Base-by-base conservation (phyloP, 345 rosid species). In the Brassica rapa region DNA sequence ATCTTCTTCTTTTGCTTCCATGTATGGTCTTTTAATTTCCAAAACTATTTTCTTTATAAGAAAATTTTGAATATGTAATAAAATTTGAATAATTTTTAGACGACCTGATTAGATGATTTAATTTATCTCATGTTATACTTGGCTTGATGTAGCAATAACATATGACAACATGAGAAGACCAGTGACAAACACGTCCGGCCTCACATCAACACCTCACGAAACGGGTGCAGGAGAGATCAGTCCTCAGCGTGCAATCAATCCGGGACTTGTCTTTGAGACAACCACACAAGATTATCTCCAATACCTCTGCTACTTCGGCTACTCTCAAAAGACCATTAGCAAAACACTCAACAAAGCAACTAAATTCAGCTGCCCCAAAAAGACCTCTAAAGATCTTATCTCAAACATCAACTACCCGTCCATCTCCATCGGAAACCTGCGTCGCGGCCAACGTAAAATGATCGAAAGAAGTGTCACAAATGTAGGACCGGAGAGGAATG, bases 221-320 rank as follows among this genome's bases (percentile, higher is more conserved):
- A 78, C 77, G 33, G 97, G 97, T 2, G 92, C 72, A 5, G 97
- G 97, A 69, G 94, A 88, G 81, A 84, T 90, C 32, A 83, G 67
- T 41, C 97, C 91, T 4, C 68, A 71, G 3, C 82, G 71, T 72
- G 96, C 97, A 27, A 85, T 89, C 15, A 72, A 89, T 68, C 97
- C 97, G 9, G 98, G 98, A 37, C 62, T 93, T 66, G 88, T 89
- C n/a, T 89, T 88, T 23, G 87, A 89, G 77, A 89, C 91, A 62
- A 84, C 86, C 24, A 24, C 73, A 69, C 21, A 75, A 19, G 93
- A 93, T 56, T 86, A 87, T 70, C 83, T 90, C 24, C 71, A 66
- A 8, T 90, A 89, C 81, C 90, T 89, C 10, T 89, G 96, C 76
- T 89, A 82, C 70, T 66, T 39, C 8, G 89, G 94, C 19, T 90